Percentiles rank a stretch among this genome's conserved stretches.
Conservation (phyloP, 2,329 filamentous ascomycete species). For the Aspergillus novoparasiticus region DNA sequence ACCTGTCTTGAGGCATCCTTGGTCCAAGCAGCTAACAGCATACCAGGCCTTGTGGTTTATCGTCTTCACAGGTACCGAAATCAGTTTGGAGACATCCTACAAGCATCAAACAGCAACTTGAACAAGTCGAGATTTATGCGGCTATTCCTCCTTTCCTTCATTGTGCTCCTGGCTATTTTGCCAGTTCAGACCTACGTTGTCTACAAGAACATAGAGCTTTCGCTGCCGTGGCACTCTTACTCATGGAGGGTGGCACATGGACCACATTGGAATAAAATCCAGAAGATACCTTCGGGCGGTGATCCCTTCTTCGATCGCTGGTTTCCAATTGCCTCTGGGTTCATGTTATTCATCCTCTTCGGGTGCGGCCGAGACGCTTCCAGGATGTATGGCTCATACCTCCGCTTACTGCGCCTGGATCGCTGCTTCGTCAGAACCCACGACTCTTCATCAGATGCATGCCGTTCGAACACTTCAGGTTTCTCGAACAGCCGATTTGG, state of each 20-base stretch:
- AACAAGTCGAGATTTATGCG: slow-evolving; percentile 64
- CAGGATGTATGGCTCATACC: slow-evolving; percentile 54
- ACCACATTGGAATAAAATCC: slow-evolving; percentile 52
- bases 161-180: slow-evolving; percentile 58
- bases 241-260: slow-evolving; percentile 59
- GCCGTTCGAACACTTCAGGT: slow-evolving; percentile 18
- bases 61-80: slow-evolving; percentile 64
- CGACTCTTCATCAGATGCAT: slow-evolving; percentile 17
- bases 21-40: neutral
- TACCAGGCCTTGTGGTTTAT: slow-evolving; percentile 58
- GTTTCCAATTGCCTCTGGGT: slow-evolving; percentile 57
- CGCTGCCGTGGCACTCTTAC: slow-evolving; percentile 46
- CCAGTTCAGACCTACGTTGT: slow-evolving; percentile 58
- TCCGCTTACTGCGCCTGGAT: slow-evolving; percentile 47
- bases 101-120: slow-evolving; percentile 52
- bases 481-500: slow-evolving; percentile 32
- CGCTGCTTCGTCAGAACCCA: slow-evolving; percentile 31
- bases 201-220: slow-evolving; percentile 42
- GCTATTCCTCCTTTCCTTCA: slow-evolving; percentile 50
- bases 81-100: slow-evolving; percentile 60
- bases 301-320: slow-evolving; percentile 58
- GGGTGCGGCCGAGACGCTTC: slow-evolving; percentile 65
- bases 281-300: slow-evolving; percentile 50
- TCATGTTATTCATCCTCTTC: slow-evolving; percentile 64
- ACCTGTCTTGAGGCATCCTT: slow-evolving; percentile 29